Base-by-base conservation (phyloP, 2,329 filamentous ascomycete species). In the Gnomoniopsis smithogilvyi region DNA sequence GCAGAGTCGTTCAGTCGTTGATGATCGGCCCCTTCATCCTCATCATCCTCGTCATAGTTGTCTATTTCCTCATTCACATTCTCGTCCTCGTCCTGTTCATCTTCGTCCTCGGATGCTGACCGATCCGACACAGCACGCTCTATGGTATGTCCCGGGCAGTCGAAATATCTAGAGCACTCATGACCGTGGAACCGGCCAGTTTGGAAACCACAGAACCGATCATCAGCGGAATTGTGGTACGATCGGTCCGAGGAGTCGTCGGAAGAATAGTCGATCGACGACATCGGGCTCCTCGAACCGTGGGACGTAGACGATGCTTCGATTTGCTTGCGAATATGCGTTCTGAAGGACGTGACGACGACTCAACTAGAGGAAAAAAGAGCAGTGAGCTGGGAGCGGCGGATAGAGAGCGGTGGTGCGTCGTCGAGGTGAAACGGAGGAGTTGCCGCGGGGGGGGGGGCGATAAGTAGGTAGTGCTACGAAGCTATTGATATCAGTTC, bases 81-180 rank as follows among this genome's bases (percentile, higher is more conserved):
- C 7, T 63, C 64, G 14, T 64, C 63, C 38, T 66, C 58, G 14
- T 21, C 36, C 8, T 63, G 62, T 7, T 61, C 62, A 19, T 62
- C 63, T 24, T 66, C 64, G 60, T 69, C 67, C n/a, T 69, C 69
- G 38, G 73, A 73, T 21, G 24, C 12, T 48, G 34, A 22, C 17
- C 14, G 12, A 6, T 58, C 41, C 38, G 54, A 60, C 22, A n/a
- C 48, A 17, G 50, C 50, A 54, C 79, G 73, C 64, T 76, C 74
- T 49, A 78, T 64, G 19, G 70, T 62, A 58, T 82, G 79, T 3
- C 77, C 74, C 34, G 79, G 79, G 47, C 79, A 81, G 68, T 82
- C 80, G 58, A 79, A 74, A 66, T 73, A 81, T 50, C 73, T 74
- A 12, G 73, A 72, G 65, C 78, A 80, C 66, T 81, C 79, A 51